These are phyloP conservation scores for Pythium rishiriense DNA, from an alignment of 352 stramenopile genomes.

Conservation along the genomic window DNA sequence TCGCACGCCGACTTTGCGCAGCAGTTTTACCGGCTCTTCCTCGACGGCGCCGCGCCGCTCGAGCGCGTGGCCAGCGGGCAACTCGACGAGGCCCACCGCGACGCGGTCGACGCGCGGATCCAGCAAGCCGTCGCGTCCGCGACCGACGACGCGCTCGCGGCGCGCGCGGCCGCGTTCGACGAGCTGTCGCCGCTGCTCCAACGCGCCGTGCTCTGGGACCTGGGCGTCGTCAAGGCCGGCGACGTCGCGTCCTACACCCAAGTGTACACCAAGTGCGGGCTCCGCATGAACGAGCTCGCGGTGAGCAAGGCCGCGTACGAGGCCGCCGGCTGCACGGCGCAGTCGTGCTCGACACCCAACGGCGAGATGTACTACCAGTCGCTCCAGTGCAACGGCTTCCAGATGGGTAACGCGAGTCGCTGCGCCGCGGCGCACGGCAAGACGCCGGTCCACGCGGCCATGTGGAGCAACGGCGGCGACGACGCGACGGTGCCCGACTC, in stretches of 20 bases:
- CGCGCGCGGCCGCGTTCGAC: slow-evolving; percentile 13
- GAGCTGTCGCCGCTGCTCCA: slow-evolving; percentile 42
- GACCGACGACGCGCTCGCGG: not conserved
- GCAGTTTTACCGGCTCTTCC: slow-evolving; percentile 51
- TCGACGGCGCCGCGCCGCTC: slow-evolving; percentile 28
- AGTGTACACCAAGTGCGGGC: slow-evolving; percentile 38
- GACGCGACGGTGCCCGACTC: slow-evolving; percentile 38
- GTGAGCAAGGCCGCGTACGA: slow-evolving; percentile 30
- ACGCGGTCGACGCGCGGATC: not conserved
- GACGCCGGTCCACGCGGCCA: slow-evolving; percentile 37
- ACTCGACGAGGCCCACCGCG: slow-evolving; percentile 1
- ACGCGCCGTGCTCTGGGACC: slow-evolving; percentile 49
- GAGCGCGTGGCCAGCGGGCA: slow-evolving; percentile 5
- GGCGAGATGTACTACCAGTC: slow-evolving; percentile 36
- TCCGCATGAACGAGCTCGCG: slow-evolving; percentile 47
- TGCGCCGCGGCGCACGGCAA: slow-evolving; percentile 19
- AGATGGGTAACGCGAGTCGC: slow-evolving; percentile 25
- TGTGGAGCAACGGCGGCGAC: slow-evolving; percentile 48
- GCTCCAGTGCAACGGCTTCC: slow-evolving; percentile 24
- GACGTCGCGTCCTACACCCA: slow-evolving; percentile 35
- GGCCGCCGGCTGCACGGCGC: slow-evolving; percentile 31
- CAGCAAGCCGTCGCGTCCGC: not conserved
- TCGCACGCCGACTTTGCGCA: slow-evolving; percentile 53
- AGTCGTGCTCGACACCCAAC: slow-evolving; percentile 36
- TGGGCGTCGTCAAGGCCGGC: slow-evolving; percentile 37